Conservation (phyloP, 371 early-diverging fungal genomes). For the Rhizopus sp. region DNA sequence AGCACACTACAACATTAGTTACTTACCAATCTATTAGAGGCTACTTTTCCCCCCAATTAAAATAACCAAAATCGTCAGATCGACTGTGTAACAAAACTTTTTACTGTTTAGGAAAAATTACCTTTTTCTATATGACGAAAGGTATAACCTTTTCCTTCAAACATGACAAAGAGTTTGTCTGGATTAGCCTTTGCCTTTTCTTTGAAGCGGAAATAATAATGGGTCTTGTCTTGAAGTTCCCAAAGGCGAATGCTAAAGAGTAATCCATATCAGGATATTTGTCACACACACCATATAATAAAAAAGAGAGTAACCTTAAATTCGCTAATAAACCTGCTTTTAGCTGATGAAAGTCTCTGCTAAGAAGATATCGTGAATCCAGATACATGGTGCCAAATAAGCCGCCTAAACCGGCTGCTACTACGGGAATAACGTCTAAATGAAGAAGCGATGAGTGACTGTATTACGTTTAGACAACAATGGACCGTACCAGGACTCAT, state of each 20-base stretch:
- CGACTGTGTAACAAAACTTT: constrained; percentile 6
- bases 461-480: neutral
- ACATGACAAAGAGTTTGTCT: constrained; percentile 19
- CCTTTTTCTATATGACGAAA: constrained; percentile 28
- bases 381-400: constrained; percentile 35
- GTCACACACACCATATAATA: neutral
- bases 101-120: constrained; percentile 8
- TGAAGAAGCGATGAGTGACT: constrained; percentile 3
- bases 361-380: constrained; percentile 26
- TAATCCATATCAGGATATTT: too few relatives aligned
- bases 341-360: constrained; percentile 29
- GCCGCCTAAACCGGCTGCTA: constrained; percentile 23
- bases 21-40: constrained; percentile 29
- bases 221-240: constrained; percentile 22
- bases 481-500: neutral
- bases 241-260: constrained; percentile 16
- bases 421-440: constrained; percentile 20
- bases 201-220: constrained; percentile 34
- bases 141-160: constrained; percentile 36
- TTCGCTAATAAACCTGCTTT: constrained; percentile 7
- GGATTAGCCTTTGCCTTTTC: constrained; percentile 29
- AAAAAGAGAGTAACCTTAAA: neutral
- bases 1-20: neutral
- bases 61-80: neutral
- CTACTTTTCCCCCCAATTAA: constrained; percentile 6